Evolutionary conservation across 2,329 filamentous ascomycete species (phyloP), one percentile per base, ranked within the genome.

Genomic region (Parascedosporium putredinis): DNA sequence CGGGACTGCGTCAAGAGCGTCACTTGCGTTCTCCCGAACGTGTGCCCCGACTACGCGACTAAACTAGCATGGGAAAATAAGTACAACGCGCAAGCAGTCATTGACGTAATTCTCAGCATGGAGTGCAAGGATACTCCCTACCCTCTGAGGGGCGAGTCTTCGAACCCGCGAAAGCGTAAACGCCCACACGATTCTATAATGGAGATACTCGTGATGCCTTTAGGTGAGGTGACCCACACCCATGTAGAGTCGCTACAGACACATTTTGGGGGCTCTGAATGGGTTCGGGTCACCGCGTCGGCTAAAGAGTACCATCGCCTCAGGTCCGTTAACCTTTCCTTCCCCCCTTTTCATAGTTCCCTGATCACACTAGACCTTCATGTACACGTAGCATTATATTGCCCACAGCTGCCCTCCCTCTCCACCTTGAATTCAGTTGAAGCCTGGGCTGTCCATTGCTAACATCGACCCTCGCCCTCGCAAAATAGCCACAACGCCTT

Each of bases 21-120:
- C 22, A 40, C 45, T 7, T 43, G 50, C 4, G 45, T 74, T 7
- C 74, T 76, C 51, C 70, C 72, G 0, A 67, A 75, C 36, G 71
- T 76, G 2, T 73, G 69, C 51, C 62, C 57, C 1, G 52, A 64
- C 0, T 69, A 67, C 49, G 58, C 75, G 10, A 51, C 58, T 5
- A 43, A 52, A 4, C 50, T 67, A 4, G 59, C 59, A 2, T 27
- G 49, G 0, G 52, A 61, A 25, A 49, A 65, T 5, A 34, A 24
- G 2, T 64, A 66, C 52, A 47, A 64, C 34, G 14, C 61, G 2
- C 57, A 64, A 3, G 50, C 50, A 1, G 56, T 69, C 24, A 64
- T 75, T 34, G 56, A 60, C 34, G 45, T 56, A 24, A 64, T 77
- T 12, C 54, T 75, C 10, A 67, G 72, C 46, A 56, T 63, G 4